phyloP scores from a whole-genome alignment of 225 moss, liverwort and hornwort genomes.

The Polytrichum commune region DNA sequence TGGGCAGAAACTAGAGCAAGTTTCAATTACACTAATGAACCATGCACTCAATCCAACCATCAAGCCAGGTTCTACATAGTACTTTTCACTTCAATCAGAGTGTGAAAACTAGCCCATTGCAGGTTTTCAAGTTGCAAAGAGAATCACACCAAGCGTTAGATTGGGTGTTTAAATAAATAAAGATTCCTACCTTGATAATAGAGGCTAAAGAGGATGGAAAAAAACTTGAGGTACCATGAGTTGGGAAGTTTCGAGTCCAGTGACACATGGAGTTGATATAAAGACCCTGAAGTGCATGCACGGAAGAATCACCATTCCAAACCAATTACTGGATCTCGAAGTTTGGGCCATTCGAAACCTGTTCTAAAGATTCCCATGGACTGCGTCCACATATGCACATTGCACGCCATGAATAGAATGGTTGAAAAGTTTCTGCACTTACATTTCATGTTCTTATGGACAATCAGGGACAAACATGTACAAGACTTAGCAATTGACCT shows the following conservation, averaged over 20 bases:
- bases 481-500: neutral
- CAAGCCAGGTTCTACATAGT: neutral
- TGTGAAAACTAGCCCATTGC: neutral
- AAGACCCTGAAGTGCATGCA: neutral
- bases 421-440: slow-evolving; percentile 1
- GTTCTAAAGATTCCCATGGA: neutral
- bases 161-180: slow-evolving; percentile 1
- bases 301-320: neutral
- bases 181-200: neutral
- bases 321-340: neutral
- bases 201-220: neutral
- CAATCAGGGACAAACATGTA: neutral
- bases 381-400: neutral
- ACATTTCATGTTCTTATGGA: neutral
- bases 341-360: neutral
- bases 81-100: neutral
- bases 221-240: neutral
- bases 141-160: neutral
- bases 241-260: neutral
- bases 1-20: neutral
- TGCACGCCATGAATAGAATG: slow-evolving; percentile 5
- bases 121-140: neutral
- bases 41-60: neutral
- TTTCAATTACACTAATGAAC: neutral
- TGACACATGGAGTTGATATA: neutral